Evolutionary conservation across 2,329 filamentous ascomycete species (phyloP).

Genomic region (Nannizziopsis arthrosporioides): DNA sequence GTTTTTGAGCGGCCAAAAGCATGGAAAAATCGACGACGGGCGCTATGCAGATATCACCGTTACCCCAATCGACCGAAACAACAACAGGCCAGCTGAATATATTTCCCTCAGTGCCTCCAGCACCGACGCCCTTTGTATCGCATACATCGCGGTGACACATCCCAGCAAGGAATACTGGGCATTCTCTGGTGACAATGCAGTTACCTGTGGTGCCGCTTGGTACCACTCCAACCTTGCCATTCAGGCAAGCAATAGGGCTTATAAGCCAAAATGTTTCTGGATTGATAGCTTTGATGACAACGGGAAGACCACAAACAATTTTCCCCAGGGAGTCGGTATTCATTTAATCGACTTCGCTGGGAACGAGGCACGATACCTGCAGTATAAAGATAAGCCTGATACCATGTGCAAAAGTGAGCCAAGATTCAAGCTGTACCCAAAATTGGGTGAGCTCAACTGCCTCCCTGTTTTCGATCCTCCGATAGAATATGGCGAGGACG

Average conservation of each 20-base stretch:
- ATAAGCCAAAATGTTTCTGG: slow-evolving; percentile 8
- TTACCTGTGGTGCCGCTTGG: slow-evolving; percentile 18
- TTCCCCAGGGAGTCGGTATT: slow-evolving; percentile 4
- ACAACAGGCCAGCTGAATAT: slow-evolving; percentile 1
- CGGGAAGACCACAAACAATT: slow-evolving; percentile 1
- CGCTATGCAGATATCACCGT: background rate
- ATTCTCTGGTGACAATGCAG: slow-evolving; percentile 17
- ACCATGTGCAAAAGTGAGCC: slow-evolving; percentile 2
- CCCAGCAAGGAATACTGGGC: background rate
- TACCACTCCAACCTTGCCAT: slow-evolving; percentile 14
- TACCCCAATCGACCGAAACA: background rate
- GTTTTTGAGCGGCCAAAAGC: background rate
- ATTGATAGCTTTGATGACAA: background rate
- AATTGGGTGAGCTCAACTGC: slow-evolving; percentile 16
- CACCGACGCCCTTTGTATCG: slow-evolving; percentile 2
- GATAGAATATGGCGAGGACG: slow-evolving; percentile 19
- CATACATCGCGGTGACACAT: background rate
- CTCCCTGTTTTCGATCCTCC: slow-evolving; percentile 21
- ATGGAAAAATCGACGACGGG: background rate
- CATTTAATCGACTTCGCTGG: slow-evolving; percentile 4
- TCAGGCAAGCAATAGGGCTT: slow-evolving; percentile 2
- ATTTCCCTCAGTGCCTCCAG: background rate
- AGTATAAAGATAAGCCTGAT: background rate
- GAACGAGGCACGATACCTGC: background rate
- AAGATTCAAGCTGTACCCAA: slow-evolving; percentile 5